Base-by-base conservation (phyloP, 306 rosid genomes). In the Cucumis cinereus region DNA sequence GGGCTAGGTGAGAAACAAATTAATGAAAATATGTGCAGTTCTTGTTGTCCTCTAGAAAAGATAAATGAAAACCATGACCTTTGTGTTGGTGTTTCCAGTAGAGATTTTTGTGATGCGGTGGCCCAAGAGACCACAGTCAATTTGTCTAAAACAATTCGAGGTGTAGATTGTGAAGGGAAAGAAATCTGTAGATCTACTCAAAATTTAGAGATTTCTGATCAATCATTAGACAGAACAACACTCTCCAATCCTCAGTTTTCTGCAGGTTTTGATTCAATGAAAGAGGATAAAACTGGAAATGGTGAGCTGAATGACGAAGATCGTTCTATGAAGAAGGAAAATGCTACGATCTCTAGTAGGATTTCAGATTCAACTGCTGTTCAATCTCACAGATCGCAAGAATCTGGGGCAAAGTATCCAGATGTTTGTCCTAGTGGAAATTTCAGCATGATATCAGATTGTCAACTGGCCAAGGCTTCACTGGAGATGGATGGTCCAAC, bases 131-230 rank as follows among this genome's bases (percentile, higher is more conserved):
- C 84, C 30, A 72, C 66, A 79, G 82, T 9, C 76, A 30, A 47
- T 77, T 66, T 54, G 40, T 58, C 50, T 63, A 77, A 17, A 20
- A 57, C 20, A 24, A 45, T 60, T 30, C 54, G 58, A 54, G 80
- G 66, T 78, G 81, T 86, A 75, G 84, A 82, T 77, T 72, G 57
- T 16, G 92, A 78, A 16, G 87, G 73, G 36, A 83, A 80, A 75
- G 84, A 79, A 74, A 79, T 58, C 61, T 58, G 50, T 82, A 78
- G 72, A 83, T 77, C 56, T 56, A 36, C 74, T 76, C 69, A 30
- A 59, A 77, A 73, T 79, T 82, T 61, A 71, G 76, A 77, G 77
- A 52, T 76, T 73, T 71, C 66, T 79, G 81, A 69, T 79, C 85
- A 75, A 55, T 73, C 81, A 68, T 78, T 76, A 19, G 76, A 76